These are phyloP conservation scores for Ogataea saltuana DNA, from an alignment of 805 yeast species.

Conservation along the genomic window DNA sequence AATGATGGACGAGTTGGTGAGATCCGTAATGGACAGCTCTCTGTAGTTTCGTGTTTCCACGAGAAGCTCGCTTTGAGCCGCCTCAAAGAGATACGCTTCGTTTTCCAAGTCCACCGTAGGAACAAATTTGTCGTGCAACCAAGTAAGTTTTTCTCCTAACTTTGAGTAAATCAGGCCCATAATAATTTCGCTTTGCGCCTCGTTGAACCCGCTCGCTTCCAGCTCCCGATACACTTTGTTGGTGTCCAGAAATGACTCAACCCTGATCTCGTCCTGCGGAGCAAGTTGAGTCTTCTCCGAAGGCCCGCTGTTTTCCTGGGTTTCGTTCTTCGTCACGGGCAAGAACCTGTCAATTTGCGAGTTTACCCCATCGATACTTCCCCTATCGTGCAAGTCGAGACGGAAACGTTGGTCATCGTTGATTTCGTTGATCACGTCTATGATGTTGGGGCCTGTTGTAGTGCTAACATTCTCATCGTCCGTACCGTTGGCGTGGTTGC, in stretches of 20 bases:
- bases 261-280: conserved; percentile 20
- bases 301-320: neutral
- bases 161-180: conserved; percentile 44
- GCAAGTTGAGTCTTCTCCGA: neutral
- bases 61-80: conserved; percentile 84
- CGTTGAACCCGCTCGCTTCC: conserved; percentile 56
- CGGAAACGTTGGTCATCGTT: conserved; percentile 29
- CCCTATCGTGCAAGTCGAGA: conserved; percentile 14
- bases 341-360: conserved; percentile 17
- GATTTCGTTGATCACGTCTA: conserved; percentile 31
- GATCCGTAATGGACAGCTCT: conserved; percentile 65
- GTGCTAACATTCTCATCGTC: conserved; percentile 14
- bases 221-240: conserved; percentile 58
- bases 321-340: conserved; percentile 11
- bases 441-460: conserved; percentile 29
- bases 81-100: conserved; percentile 84
- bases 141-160: conserved; percentile 42
- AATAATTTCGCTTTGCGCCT: conserved; percentile 59
- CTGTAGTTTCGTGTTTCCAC: conserved; percentile 76
- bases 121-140: conserved; percentile 48
- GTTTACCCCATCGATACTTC: conserved; percentile 10
- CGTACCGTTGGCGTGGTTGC: conserved; percentile 2
- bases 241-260: conserved; percentile 56
- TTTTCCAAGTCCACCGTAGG: conserved; percentile 76
- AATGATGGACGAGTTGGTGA: conserved; percentile 64